Evolutionary conservation across 306 rosid species (phyloP), one percentile per base, ranked within the genome.

Genomic region (Acacia crassicarpa): DNA sequence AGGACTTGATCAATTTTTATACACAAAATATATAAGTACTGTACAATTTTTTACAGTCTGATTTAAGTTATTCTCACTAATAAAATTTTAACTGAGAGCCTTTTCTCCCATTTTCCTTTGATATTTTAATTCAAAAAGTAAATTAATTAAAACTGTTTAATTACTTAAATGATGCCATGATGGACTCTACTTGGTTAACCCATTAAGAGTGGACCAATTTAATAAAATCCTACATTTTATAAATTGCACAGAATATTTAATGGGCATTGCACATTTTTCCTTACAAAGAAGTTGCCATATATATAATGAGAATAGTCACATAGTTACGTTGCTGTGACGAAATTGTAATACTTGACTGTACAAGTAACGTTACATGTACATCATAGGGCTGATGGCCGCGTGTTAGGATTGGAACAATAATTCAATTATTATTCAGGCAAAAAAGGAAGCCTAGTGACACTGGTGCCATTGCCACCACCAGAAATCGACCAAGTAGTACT

Each of bases 361-460:
- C 92, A 71, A 71, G n/a, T 44, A 82, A 80, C 77, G 82, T 83
- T 77, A 58, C 88, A 78, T 81, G 81, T 75, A 74, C 68, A 81
- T 84, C 79, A 85, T 30, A 54, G 76, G 80, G 80, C 84, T 77
- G 82, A 89, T 44, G 77, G 78, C 46, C 67, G 35, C 35, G 22
- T 77, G 87, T 75, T 72, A 84, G 85, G 81, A 78, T 76, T 75
- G 85, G 69, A 84, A 84, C 65, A 75, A 19, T 15, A 14, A 25
- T 69, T 30, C 49, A 73, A 69, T 85, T 77, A 88, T 67, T 92
- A 88, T 67, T 93, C 94, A 7, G 97, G 98, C 80, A 93, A 80
- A 86, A 92, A 83, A 20, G 97, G 97, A 72, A 93, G 94, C 91
- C 89, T 92, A 44, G 90, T 46, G 74, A 90, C 85, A 76, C 84